Base-by-base conservation (phyloP, 768 basidiomycete species). In the Phanerochaete sordida region DNA sequence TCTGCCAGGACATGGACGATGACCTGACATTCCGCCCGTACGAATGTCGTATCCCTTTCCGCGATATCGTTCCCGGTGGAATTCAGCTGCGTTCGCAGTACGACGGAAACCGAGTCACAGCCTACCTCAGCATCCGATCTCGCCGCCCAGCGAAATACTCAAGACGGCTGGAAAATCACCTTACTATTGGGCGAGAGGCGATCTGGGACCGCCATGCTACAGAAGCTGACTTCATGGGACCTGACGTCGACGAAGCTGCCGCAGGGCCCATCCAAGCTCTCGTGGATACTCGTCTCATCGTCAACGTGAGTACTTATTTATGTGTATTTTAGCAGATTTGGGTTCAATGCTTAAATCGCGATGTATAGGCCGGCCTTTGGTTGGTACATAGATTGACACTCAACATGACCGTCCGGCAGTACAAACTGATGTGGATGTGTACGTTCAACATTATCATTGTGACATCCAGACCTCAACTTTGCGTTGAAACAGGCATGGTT, bases 371-470 rank as follows among this genome's bases (percentile, higher is more conserved):
- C 2, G 52, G 51, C 26, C 52, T 62, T 8, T 59, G 57, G 57
- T 23, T 31, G 21, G 35, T 54, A 13, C 61, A 59, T 23, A 13
- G 51, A 27, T 4, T 62, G 7, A 46, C 26, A 16, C 30, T 58
- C 11, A 33, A 58, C 21, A 27, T 56, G 9, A 62, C 61, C 1
- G 24, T 37, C 9, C 37, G 61, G 19, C 57, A 58, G 30, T 62
- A 62, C 39, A 62, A 62, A 35, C 19, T 62, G 3, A 26, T 62
- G 3, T 62, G 61, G 61, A 62, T 62, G 61, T 62, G 61, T 59
- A 54, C 21, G 61, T 55, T 5, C 21, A n/a, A 16, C 30, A 21
- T 15, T 26, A 33, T 31, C 27, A 11, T 2, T 23, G 12, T 48
- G 15, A 3, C 39, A 1, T 3, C n/a, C n/a, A n/a, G n/a, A n/a